Evolutionary conservation across 345 rosid species (phyloP).

Genomic region (Eucalyptus regnans): DNA sequence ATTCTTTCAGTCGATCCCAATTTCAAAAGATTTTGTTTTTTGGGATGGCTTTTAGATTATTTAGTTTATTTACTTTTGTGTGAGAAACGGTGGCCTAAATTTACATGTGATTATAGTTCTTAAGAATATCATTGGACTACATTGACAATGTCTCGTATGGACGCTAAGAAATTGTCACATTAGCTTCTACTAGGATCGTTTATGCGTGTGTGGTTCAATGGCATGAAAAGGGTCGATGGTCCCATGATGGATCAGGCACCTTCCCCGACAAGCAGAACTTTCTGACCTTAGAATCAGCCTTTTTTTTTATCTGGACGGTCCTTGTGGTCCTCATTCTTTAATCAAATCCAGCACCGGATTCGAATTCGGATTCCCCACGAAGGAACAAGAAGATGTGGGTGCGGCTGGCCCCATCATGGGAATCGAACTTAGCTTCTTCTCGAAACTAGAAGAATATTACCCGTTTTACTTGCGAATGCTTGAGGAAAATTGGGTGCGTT

Average conservation of each 20-base stretch:
- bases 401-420: not conserved
- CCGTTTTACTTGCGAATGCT: not conserved
- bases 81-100: not conserved
- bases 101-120: not conserved
- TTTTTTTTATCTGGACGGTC: not conserved
- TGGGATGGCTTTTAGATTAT: not conserved
- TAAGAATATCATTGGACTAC: not conserved
- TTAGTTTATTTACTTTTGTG: not conserved
- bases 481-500: not conserved
- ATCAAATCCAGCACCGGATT: not conserved
- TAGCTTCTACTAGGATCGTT: not conserved
- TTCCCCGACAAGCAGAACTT: not conserved
- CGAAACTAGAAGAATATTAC: not conserved
- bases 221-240: not conserved
- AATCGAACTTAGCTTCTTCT: not conserved
- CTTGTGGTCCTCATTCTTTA: not conserved
- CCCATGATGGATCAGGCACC: not conserved
- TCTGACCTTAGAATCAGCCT: not conserved
- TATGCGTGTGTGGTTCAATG: not conserved
- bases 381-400: not conserved
- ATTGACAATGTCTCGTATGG: not conserved
- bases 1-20: not conserved
- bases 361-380: not conserved
- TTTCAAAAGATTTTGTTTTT: not conserved
- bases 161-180: not conserved